Conservation (phyloP, 2,329 filamentous ascomycete species). For the Alternaria rosae region DNA sequence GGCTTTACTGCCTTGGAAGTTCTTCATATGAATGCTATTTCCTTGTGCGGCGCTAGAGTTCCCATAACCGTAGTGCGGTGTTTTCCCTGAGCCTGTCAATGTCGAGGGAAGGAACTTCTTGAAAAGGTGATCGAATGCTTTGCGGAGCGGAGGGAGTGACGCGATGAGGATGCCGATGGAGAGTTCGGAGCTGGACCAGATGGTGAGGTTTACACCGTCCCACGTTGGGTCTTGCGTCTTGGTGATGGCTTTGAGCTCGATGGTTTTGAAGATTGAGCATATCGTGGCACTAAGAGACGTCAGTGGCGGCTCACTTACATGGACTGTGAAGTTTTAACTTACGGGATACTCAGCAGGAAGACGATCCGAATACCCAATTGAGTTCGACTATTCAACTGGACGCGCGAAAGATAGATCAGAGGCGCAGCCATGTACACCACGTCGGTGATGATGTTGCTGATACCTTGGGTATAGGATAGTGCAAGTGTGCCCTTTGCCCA, state of each 20-base stretch:
- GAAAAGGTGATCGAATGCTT: slow-evolving; percentile 32
- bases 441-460: slow-evolving; percentile 41
- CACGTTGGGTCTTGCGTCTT: slow-evolving; percentile 35
- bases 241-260: slow-evolving; percentile 31
- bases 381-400: slow-evolving; percentile 33
- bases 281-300: slow-evolving; percentile 31
- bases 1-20: slow-evolving; percentile 26
- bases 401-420: slow-evolving; percentile 34
- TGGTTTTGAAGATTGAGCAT: slow-evolving; percentile 39
- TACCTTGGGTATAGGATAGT: slow-evolving; percentile 36
- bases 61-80: slow-evolving; percentile 22
- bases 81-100: slow-evolving; percentile 12
- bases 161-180: slow-evolving; percentile 32
- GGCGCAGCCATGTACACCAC: slow-evolving; percentile 39
- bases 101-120: slow-evolving; percentile 25
- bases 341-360: slow-evolving; percentile 41
- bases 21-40: slow-evolving; percentile 21
- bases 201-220: slow-evolving; percentile 33
- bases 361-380: slow-evolving; percentile 40
- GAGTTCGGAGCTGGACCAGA: slow-evolving; percentile 37
- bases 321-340: slow-evolving; percentile 8
- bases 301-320: background rate
- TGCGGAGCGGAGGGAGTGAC: slow-evolving; percentile 37
- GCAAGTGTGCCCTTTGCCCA: slow-evolving; percentile 31
- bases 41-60: slow-evolving; percentile 2